Percentiles rank a stretch among this genome's conserved stretches.
Conservation (phyloP, 257 asterid genomes). For the Solanum paucissectum region DNA sequence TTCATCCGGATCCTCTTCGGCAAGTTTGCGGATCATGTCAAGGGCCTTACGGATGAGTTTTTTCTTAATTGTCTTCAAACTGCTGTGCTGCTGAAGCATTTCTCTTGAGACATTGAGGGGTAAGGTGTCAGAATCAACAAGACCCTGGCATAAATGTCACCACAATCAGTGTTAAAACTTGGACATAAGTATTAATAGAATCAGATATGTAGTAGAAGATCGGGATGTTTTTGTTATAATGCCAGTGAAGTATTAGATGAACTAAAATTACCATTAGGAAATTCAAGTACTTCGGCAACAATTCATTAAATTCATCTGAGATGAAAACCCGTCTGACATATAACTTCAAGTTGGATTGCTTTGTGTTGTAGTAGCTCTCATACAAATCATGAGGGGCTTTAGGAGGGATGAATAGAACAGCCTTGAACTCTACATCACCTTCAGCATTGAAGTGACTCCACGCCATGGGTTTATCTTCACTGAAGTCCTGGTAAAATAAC, state of each 20-base stretch:
- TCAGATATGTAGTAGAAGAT: background rate
- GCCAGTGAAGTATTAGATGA: background rate
- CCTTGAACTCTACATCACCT: constrained; percentile 97
- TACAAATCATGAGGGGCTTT: constrained; percentile 92
- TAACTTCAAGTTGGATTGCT: constrained; percentile 74
- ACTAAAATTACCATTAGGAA: constrained; percentile 56
- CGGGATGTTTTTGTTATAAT: background rate
- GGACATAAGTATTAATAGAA: background rate
- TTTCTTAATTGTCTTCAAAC: constrained; percentile 93
- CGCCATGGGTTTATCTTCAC: constrained; percentile 74
- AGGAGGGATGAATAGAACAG: constrained; percentile 78
- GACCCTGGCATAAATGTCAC: constrained; percentile 47
- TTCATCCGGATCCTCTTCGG: constrained; percentile 96
- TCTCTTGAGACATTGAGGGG: constrained; percentile 96
- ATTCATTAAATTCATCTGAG: constrained; percentile 91
- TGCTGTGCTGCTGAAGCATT: constrained; percentile 95
- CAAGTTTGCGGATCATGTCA: constrained; percentile 90
- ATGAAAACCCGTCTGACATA: constrained; percentile 82
- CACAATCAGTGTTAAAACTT: background rate
- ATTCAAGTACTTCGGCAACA: constrained; percentile 85
- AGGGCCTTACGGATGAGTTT: constrained; percentile 95
- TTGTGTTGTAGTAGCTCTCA: constrained; percentile 78
- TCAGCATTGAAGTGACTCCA: constrained; percentile 94
- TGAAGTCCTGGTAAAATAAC: constrained; percentile 46
- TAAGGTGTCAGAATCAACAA: constrained; percentile 93